Conservation (phyloP, 225 moss, liverwort and hornwort species). For the Asterella californica region DNA sequence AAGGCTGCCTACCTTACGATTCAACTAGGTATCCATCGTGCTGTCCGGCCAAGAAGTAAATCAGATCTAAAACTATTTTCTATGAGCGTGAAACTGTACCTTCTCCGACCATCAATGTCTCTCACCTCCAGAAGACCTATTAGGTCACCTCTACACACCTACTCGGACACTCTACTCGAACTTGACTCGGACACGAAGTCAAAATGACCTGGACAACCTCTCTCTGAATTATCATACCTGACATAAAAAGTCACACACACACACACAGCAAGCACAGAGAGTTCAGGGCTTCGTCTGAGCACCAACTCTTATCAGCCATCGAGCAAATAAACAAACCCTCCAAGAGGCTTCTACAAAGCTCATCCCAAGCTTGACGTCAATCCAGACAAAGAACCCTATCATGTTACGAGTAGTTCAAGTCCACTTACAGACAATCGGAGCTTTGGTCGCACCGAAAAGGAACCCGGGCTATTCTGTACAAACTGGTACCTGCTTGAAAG, state of each 20-base stretch:
- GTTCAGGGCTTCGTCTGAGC: background rate
- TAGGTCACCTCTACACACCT: background rate
- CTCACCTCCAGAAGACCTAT: background rate
- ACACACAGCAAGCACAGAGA: background rate
- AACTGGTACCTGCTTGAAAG: conserved; percentile 31
- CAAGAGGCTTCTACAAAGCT: background rate
- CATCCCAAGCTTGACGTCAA: background rate
- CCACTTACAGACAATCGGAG: conserved; percentile 37
- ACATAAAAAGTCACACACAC: background rate
- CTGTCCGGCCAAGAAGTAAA: background rate
- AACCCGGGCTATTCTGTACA: conserved; percentile 36
- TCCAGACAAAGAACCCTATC: background rate
- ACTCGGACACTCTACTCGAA: too few relatives aligned
- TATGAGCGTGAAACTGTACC: background rate
- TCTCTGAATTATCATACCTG: background rate
- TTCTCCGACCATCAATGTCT: background rate
- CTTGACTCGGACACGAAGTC: too few relatives aligned
- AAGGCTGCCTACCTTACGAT: background rate
- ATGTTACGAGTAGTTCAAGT: background rate
- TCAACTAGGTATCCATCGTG: background rate
- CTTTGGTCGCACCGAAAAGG: conserved; percentile 40
- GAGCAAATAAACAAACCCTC: background rate
- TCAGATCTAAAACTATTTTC: background rate
- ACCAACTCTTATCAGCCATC: background rate
- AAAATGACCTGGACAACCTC: background rate